phyloP scores from a whole-genome alignment of 2,329 filamentous ascomycete species.

The Colletotrichum trifolii region DNA sequence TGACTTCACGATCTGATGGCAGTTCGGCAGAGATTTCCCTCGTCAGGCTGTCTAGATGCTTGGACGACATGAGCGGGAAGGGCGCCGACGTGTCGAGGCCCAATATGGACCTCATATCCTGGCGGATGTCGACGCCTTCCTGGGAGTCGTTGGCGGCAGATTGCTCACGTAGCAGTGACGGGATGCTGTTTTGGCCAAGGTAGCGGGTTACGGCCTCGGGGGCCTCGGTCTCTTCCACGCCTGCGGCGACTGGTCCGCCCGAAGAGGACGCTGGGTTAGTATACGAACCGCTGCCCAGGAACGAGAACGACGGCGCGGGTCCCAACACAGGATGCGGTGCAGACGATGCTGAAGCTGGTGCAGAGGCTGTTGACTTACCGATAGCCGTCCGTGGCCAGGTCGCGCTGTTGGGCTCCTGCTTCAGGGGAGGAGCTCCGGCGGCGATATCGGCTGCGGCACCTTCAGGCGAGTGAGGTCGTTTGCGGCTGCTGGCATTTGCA shows the following conservation, averaged over 20 bases:
- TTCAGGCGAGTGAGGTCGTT: slow-evolving; percentile 58
- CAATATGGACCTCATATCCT: slow-evolving; percentile 74
- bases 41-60: slow-evolving; percentile 69
- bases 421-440: slow-evolving; percentile 37
- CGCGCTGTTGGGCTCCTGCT: slow-evolving; percentile 52
- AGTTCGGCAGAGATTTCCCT: slow-evolving; percentile 71
- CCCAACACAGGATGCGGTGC: slow-evolving; percentile 19
- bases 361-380: slow-evolving; percentile 42
- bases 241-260: slow-evolving; percentile 46
- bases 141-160: slow-evolving; percentile 63
- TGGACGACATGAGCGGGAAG: slow-evolving; percentile 74
- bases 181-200: slow-evolving; percentile 75
- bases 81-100: slow-evolving; percentile 74
- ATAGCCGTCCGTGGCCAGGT: slow-evolving; percentile 54
- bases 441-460: slow-evolving; percentile 49
- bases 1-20: slow-evolving; percentile 73
- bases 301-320: slow-evolving; percentile 21
- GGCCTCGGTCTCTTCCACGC: slow-evolving; percentile 63
- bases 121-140: slow-evolving; percentile 67
- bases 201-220: slow-evolving; percentile 66
- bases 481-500: slow-evolving; percentile 41
- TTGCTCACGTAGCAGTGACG: slow-evolving; percentile 72
- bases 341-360: slow-evolving; percentile 13
- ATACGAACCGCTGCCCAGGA: slow-evolving; percentile 28
- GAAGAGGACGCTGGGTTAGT: slow-evolving; percentile 26